Percentiles rank a stretch among this genome's conserved stretches.
phyloP scores from a whole-genome alignment of 2,329 filamentous ascomycete genomes.

The Dothideomycetes sp. region DNA sequence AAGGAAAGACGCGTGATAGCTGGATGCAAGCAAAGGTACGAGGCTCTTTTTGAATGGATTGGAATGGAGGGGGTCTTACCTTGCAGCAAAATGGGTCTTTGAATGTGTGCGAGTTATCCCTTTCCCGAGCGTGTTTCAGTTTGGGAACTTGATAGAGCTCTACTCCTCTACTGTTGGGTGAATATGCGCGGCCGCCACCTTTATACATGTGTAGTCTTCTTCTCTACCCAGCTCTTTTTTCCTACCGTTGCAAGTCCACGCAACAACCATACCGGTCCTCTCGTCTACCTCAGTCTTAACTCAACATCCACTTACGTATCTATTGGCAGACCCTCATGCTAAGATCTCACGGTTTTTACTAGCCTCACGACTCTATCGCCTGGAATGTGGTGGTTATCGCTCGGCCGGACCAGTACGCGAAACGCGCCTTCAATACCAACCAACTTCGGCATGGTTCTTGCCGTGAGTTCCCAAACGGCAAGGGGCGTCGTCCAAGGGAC shows the following conservation, averaged over 20 bases:
- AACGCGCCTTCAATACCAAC: slow-evolving; percentile 5
- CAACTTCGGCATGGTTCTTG: slow-evolving; percentile 8
- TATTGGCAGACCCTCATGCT: neutral
- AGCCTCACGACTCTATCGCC: slow-evolving; percentile 1
- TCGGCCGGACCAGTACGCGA: slow-evolving; percentile 4
- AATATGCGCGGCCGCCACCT: slow-evolving; percentile 4
- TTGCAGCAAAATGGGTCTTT: slow-evolving; percentile 11
- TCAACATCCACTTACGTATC: slow-evolving; percentile 8
- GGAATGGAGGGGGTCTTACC: slow-evolving; percentile 12
- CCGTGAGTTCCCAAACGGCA: slow-evolving; percentile 1
- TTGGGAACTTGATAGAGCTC: slow-evolving; percentile 10
- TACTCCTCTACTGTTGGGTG: slow-evolving; percentile 12
- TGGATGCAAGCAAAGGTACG: neutral
- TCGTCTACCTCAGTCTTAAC: slow-evolving; percentile 10
- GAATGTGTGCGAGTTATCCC: slow-evolving; percentile 8
- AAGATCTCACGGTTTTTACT: slow-evolving; percentile 7
- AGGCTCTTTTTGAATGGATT: slow-evolving; percentile 6
- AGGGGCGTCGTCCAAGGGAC: slow-evolving; percentile 12
- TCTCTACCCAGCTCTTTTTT: no score
- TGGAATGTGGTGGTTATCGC: slow-evolving; percentile 12
- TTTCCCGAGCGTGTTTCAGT: slow-evolving; percentile 14
- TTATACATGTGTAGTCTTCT: no score
- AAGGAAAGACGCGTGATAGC: slow-evolving; percentile 8
- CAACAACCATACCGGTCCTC: slow-evolving; percentile 10
- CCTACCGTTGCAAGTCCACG: slow-evolving; percentile 8